Base-by-base conservation (phyloP, 768 basidiomycete genomes). In the Pleurotus cornucopiae region DNA sequence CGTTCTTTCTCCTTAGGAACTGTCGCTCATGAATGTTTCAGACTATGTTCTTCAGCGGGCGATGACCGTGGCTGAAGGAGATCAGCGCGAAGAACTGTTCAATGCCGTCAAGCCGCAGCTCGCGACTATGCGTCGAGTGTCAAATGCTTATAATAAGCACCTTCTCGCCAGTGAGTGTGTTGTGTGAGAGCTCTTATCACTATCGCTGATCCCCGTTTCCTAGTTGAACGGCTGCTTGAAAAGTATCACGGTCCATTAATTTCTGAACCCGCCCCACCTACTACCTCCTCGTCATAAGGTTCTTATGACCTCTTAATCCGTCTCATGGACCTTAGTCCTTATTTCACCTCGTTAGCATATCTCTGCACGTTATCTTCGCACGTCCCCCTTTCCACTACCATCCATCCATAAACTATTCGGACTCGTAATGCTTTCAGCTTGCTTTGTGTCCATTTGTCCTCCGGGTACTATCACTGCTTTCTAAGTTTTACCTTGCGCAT, bases 1-100 rank as follows among this genome's bases (percentile, higher is more conserved):
- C 20, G 11, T 12, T 30, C 3, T 44, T 37, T 6, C 21, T 2
- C n/a, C 13, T 7, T 18, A 4, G 44, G 46, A 38, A 25, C 46
- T 13, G 43, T 43, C 30, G 46, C 26, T 49, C 46, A 45, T 58
- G 39, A 55, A 55, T 49, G 2, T 26, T 55, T 40, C 46, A 93
- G 91, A 94, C 69, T 94, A 93, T 66, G 92, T 94, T 57, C 77
- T 94, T 44, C 92, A 94, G 67, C 81, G 88, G 26, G 88, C 90
- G 2, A 72, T 95, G 53, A 72, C 72, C 18, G 79, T 87, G 16
- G 85, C 81, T 3, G 86, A 87, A 59, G 83, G 80, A 13, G 81
- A 88, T 21, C 93, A 95, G 71, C 83, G 81, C 68, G 85, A 86
- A 48, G 66, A 69, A 9, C 69, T 95, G 34, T 80, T 86, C 60